phyloP scores from a whole-genome alignment of 2,329 filamentous ascomycete species.

The Clonostachys byssicola region DNA sequence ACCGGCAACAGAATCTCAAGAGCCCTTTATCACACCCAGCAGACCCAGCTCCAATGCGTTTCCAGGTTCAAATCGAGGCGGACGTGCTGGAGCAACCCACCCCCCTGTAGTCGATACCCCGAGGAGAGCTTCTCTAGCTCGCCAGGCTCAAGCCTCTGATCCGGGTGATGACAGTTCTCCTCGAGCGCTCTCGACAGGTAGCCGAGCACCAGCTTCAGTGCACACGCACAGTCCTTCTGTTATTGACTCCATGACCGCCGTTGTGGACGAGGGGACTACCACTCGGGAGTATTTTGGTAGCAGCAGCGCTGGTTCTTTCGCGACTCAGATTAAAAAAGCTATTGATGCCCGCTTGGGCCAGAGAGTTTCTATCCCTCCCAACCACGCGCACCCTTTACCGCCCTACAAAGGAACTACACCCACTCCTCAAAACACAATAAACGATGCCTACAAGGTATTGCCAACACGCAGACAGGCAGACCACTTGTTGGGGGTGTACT shows the following conservation, averaged over 20 bases:
- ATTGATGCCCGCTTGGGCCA: conserved; percentile 19
- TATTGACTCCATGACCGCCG: conserved; percentile 39
- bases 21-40: too few relatives aligned
- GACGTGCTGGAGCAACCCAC: too few relatives aligned
- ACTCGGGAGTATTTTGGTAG: conserved; percentile 40
- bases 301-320: conserved; percentile 41
- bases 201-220: background rate
- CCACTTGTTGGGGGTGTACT: conserved; percentile 37
- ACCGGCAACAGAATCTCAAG: too few relatives aligned
- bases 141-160: too few relatives aligned
- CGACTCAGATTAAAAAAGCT: conserved; percentile 36
- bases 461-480: conserved; percentile 39
- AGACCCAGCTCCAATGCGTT: too few relatives aligned
- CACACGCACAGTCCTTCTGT: conserved; percentile 19
- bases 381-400: too few relatives aligned
- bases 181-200: background rate
- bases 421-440: too few relatives aligned
- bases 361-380: too few relatives aligned
- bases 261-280: conserved; percentile 31
- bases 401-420: too few relatives aligned
- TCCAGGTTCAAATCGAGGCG: too few relatives aligned
- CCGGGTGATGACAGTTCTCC: background rate
- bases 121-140: too few relatives aligned
- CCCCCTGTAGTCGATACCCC: too few relatives aligned
- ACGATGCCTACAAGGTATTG: conserved; percentile 17